Evolutionary conservation across 805 yeast genomes (phyloP), one percentile per base, ranked within the genome.

Genomic region (Zygoascus biomembranicola): DNA sequence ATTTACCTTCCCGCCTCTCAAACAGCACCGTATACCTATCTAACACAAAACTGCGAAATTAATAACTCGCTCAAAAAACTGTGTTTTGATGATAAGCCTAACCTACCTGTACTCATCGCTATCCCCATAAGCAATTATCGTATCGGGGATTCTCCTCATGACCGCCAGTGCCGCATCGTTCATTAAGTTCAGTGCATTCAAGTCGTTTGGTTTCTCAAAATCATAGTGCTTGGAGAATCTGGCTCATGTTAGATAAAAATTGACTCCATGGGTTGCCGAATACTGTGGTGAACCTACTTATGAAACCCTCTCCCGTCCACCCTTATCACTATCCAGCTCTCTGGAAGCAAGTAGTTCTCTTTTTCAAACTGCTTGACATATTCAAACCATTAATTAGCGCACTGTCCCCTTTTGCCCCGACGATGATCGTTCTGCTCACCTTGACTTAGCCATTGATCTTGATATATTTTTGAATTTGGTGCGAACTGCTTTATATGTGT

Each of bases 231-330:
- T 77, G 1, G 95, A 82, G 61, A 94, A 85, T 57, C 64, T 63
- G 41, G 35, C 35, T 14, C 19, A 31, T 14, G 43, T 26, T 10
- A 50, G 39, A 26, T 44, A 16, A 10, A 35, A 35, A 6, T 16
- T 28, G 8, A 19, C 42, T 19, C 23, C 32, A 13, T 43, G 1
- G 20, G 9, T 41, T n/a, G n/a, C n/a, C n/a, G n/a, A n/a, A n/a
- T n/a, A n/a, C n/a, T n/a, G n/a, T n/a, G n/a, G 11, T 39, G 26
- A 19, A 32, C 63, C 32, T 45, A 59, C 61, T 81, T 84, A 69
- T 94, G 99, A 66, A 94, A 94, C 23, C 96, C 95, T 58, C 94
- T 79, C 1, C 99, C 99, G 64, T 94, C 99, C 0, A 94, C 81
- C 44, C 99, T 75, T 2, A 94, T 79, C 9, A 94, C 84, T 8